These are phyloP conservation scores for Pleurotus platypus DNA, from an alignment of 768 basidiomycete genomes.

Conservation along the genomic window DNA sequence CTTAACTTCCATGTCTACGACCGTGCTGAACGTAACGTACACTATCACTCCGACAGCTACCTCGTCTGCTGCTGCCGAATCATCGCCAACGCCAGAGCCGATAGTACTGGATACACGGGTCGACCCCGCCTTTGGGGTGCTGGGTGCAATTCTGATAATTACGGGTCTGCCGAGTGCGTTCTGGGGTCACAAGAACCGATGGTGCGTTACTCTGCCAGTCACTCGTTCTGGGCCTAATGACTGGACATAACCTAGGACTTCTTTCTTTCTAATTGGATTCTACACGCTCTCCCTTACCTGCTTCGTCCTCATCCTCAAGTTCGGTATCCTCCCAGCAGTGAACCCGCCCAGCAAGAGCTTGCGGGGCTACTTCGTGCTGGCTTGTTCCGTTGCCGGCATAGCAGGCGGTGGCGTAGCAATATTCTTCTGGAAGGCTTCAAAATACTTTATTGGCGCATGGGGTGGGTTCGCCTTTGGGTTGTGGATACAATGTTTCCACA, in stretches of 20 bases:
- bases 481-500: conserved; percentile 82
- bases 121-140: conserved; percentile 86
- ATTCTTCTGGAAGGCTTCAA: conserved; percentile 90
- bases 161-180: conserved; percentile 89
- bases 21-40: conserved; percentile 57
- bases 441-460: conserved; percentile 80
- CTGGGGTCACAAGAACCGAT: conserved; percentile 94
- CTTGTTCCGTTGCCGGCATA: conserved; percentile 74
- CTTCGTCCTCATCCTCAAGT: conserved; percentile 82
- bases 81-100: conserved; percentile 41
- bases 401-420: conserved; percentile 84
- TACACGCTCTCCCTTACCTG: conserved; percentile 86
- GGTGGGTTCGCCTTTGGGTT: conserved; percentile 85
- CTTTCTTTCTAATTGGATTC: conserved; percentile 90
- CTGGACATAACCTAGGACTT: conserved; percentile 55
- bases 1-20: conserved; percentile 55
- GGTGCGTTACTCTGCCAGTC: conserved; percentile 43
- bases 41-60: conserved; percentile 41
- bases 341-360: conserved; percentile 76
- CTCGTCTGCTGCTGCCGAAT: conserved; percentile 36
- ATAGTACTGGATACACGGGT: conserved; percentile 60
- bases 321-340: conserved; percentile 81
- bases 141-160: conserved; percentile 84
- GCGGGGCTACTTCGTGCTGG: conserved; percentile 87
- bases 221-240: background rate